Evolutionary conservation across 1,284 basidiomycete genomes (phyloP).

Genomic region (Ceratobasidium sp.): DNA sequence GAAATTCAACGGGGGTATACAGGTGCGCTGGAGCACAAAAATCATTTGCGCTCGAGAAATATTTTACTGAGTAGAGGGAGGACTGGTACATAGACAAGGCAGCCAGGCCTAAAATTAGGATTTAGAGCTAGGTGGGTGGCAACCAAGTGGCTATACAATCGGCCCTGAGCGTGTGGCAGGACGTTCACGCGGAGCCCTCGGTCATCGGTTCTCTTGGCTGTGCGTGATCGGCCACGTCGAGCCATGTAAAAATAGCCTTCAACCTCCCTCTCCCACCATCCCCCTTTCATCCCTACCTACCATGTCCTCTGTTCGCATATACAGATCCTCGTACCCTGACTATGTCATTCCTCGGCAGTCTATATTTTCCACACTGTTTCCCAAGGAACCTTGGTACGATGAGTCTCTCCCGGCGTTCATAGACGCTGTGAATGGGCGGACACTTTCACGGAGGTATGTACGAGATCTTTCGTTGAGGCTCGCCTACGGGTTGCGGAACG

Average conservation of each 20-base stretch:
- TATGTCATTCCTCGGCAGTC: slow-evolving; percentile 60
- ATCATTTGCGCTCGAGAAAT: too few species aligned
- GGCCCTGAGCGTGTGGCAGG: slow-evolving; percentile 25
- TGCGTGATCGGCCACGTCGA: slow-evolving; percentile 14
- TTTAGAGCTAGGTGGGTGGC: neutral
- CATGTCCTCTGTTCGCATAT: slow-evolving; percentile 49
- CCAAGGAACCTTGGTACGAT: slow-evolving; percentile 55
- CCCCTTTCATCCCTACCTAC: slow-evolving; percentile 6
- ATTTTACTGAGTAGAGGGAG: too few species aligned
- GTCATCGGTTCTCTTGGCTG: neutral
- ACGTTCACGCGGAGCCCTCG: neutral
- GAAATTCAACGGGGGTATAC: too few species aligned
- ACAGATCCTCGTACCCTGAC: slow-evolving; percentile 55
- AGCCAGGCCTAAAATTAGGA: neutral
- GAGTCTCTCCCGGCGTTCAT: slow-evolving; percentile 70
- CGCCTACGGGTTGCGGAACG: slow-evolving; percentile 67
- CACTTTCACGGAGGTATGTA: slow-evolving; percentile 70
- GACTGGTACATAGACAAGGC: neutral
- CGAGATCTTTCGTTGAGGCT: slow-evolving; percentile 69
- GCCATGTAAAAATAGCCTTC: neutral
- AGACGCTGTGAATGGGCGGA: slow-evolving; percentile 72
- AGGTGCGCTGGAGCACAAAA: too few species aligned
- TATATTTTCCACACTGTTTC: slow-evolving; percentile 69
- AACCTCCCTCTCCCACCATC: neutral
- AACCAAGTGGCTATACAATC: neutral